These are phyloP conservation scores for Zymoseptoria passerinii DNA, from an alignment of 2,329 filamentous ascomycete genomes.

Conservation along the genomic window DNA sequence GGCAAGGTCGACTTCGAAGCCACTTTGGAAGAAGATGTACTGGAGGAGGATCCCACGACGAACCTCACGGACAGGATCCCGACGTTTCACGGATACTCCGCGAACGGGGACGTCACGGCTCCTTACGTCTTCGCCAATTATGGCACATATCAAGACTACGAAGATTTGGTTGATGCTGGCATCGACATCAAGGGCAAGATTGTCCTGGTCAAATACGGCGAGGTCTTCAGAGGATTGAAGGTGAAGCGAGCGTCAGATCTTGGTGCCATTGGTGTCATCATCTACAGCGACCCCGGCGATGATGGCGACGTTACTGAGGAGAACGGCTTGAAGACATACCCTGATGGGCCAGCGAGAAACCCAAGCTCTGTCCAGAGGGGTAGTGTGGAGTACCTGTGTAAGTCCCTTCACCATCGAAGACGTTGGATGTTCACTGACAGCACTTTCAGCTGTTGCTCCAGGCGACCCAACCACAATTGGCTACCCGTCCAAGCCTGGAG, in stretches of 20 bases:
- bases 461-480: constrained; percentile 86
- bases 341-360: constrained; percentile 76
- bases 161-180: constrained; percentile 68
- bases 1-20: constrained; percentile 42
- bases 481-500: constrained; percentile 87
- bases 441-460: constrained; percentile 45
- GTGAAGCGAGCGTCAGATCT: constrained; percentile 86
- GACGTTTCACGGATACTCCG: constrained; percentile 91
- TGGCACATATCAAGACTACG: constrained; percentile 76
- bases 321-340: constrained; percentile 72
- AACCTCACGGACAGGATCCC: constrained; percentile 65
- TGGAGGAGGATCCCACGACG: constrained; percentile 75
- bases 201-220: constrained; percentile 75
- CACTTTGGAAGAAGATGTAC: constrained; percentile 70
- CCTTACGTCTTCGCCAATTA: constrained; percentile 87
- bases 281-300: constrained; percentile 84
- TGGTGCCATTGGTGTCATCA: constrained; percentile 74
- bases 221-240: constrained; percentile 82
- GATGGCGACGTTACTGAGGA: constrained; percentile 74
- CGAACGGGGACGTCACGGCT: constrained; percentile 82
- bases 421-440: neutral
- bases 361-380: constrained; percentile 85
- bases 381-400: constrained; percentile 58
- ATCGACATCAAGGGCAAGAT: constrained; percentile 76
- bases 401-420: constrained; percentile 8